Percentiles rank a stretch among this genome's conserved stretches.
Evolutionary conservation across 768 basidiomycete genomes (phyloP).

Genomic region (Ramaria sp.): DNA sequence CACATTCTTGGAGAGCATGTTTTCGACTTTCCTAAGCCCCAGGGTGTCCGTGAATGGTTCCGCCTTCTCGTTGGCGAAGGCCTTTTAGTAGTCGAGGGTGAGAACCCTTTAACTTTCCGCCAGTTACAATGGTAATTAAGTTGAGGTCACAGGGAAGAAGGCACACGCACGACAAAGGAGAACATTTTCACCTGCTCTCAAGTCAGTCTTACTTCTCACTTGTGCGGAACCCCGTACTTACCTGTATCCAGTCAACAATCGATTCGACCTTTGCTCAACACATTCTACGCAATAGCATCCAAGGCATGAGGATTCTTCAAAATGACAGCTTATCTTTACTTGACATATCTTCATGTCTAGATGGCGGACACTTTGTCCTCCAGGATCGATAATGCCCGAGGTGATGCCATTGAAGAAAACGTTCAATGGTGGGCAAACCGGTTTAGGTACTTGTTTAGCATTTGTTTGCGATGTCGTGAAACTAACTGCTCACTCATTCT

Average conservation of each 20-base stretch:
- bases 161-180: conserved; percentile 13
- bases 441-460: neutral
- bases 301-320: neutral
- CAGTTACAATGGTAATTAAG: neutral
- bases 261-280: neutral
- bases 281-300: neutral
- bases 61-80: conserved; percentile 49
- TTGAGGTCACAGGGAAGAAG: conserved; percentile 1
- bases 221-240: neutral
- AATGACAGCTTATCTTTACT: neutral
- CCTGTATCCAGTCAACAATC: neutral
- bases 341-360: neutral
- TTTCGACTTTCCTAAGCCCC: conserved; percentile 51
- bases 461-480: neutral
- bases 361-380: neutral
- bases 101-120: neutral
- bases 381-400: neutral
- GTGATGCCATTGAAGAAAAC: conserved; percentile 4
- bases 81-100: conserved; percentile 58
- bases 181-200: conserved; percentile 1
- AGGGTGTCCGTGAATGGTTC: conserved; percentile 56
- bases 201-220: conserved; percentile 1
- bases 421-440: conserved; percentile 9
- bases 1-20: conserved; percentile 44
- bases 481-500: neutral